A percentile compares a stretch with the other conserved stretches of the same genome.
Conservation (phyloP, 2,329 filamentous ascomycete genomes). For the Aspergillus latus region DNA sequence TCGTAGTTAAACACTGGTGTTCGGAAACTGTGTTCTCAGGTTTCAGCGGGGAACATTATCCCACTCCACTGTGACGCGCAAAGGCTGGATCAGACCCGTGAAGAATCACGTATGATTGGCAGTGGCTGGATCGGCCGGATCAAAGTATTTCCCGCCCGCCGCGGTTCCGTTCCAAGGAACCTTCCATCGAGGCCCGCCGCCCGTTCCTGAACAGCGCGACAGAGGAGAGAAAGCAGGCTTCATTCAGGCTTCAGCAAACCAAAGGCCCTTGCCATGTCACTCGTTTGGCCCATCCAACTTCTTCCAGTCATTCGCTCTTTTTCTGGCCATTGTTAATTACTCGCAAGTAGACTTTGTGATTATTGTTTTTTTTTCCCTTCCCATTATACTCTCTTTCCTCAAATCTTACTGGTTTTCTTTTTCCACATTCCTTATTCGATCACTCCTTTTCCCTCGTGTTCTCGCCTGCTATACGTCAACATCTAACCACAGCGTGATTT, state of each 20-base stretch:
- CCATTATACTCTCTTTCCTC: slow-evolving; percentile 13
- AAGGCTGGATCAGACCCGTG: not conserved
- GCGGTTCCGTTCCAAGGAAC: slow-evolving; percentile 1
- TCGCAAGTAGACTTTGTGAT: slow-evolving; percentile 14
- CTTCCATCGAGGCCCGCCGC: slow-evolving; percentile 1
- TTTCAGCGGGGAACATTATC: not conserved
- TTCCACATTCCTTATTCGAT: slow-evolving; percentile 20
- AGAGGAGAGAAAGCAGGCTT: not conserved
- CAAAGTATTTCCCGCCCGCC: slow-evolving; percentile 1
- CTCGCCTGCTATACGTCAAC: slow-evolving; percentile 15
- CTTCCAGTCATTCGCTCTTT: slow-evolving; percentile 33
- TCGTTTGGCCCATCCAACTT: slow-evolving; percentile 28
- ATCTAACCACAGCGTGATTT: slow-evolving; percentile 12
- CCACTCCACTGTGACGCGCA: slow-evolving; percentile 5
- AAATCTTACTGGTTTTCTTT: slow-evolving; percentile 17
- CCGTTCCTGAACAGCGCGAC: not conserved
- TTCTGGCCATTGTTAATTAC: slow-evolving; percentile 17
- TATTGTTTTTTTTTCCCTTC: slow-evolving; percentile 12
- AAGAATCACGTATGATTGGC: slow-evolving; percentile 1
- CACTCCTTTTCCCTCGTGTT: slow-evolving; percentile 22
- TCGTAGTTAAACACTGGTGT: not conserved
- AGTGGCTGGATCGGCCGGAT: not conserved
- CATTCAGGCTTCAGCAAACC: slow-evolving; percentile 5
- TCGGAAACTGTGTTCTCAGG: not conserved
- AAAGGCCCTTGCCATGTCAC: slow-evolving; percentile 28